Percentiles rank a stretch among this genome's conserved stretches.
Conservation (phyloP, 176 grass and related monocot genomes). For the Pharus latifolius region DNA sequence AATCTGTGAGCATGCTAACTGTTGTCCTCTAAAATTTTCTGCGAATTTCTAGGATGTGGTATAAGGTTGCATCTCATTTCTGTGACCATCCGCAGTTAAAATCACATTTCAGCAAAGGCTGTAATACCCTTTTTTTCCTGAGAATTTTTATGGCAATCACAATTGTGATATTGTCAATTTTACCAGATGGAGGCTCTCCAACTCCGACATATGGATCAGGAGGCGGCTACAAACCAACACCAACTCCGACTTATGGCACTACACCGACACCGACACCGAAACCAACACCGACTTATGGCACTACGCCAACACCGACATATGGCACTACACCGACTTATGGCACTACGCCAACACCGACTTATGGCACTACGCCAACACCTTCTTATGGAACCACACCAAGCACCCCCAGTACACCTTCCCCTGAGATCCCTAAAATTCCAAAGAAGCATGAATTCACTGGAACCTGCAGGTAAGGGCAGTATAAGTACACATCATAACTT, state of each 20-base stretch:
- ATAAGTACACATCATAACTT: not conserved
- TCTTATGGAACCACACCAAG: slow-evolving; percentile 34
- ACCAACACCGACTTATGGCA: slow-evolving; percentile 25
- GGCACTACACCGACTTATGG: too few relatives aligned
- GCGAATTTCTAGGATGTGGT: not conserved
- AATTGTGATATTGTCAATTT: not conserved
- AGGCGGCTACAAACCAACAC: slow-evolving; percentile 16
- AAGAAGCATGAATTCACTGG: slow-evolving; percentile 47
- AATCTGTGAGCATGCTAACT: not conserved
- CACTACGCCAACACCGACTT: slow-evolving; percentile 36
- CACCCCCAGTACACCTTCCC: slow-evolving; percentile 37
- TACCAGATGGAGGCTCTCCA: slow-evolving; percentile 28
- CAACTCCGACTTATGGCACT: slow-evolving; percentile 23
- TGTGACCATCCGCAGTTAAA: not conserved
- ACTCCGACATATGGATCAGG: slow-evolving; percentile 22
- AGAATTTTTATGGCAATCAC: slow-evolving; percentile 1
- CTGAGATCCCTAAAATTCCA: slow-evolving; percentile 21
- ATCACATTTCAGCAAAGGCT: not conserved
- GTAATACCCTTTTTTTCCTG: not conserved
- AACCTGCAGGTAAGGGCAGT: slow-evolving; percentile 63
- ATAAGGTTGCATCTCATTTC: not conserved
- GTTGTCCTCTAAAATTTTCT: not conserved
- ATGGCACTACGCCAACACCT: slow-evolving; percentile 24
- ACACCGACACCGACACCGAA: slow-evolving; percentile 18
- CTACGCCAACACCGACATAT: slow-evolving; percentile 23